Evolutionary conservation across 495 filamentous ascomycete species (phyloP).

Genomic region (Hypoxylon rickii): DNA sequence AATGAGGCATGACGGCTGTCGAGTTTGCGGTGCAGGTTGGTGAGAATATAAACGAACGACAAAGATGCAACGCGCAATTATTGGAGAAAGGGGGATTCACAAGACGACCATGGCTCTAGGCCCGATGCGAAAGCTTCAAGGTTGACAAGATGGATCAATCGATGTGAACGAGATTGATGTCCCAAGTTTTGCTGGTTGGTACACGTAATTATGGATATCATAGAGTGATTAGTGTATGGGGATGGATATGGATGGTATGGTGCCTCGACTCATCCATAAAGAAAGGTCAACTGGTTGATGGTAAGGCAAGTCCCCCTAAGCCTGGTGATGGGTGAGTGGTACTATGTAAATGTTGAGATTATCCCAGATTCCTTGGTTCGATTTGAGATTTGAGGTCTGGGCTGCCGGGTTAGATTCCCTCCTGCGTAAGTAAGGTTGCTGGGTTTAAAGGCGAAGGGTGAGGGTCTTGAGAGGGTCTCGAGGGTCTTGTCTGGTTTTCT

Average conservation of each 20-base stretch:
- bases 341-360: too few relatives aligned
- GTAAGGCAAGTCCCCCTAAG: too few relatives aligned
- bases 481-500: too few relatives aligned
- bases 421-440: background rate
- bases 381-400: background rate
- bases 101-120: constrained; percentile 35
- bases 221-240: background rate
- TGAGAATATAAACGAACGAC: constrained; percentile 36
- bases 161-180: background rate
- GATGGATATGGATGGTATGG: too few relatives aligned
- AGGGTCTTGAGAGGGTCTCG: constrained; percentile 20
- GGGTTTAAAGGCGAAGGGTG: background rate
- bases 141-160: constrained; percentile 4
- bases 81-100: constrained; percentile 13
- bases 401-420: too few relatives aligned
- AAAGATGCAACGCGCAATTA: constrained; percentile 27
- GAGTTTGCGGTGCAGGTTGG: constrained; percentile 32
- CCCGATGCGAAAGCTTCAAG: background rate
- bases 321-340: too few relatives aligned
- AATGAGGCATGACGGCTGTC: constrained; percentile 44
- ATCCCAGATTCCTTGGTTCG: too few relatives aligned
- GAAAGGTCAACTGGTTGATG: too few relatives aligned
- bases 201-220: constrained; percentile 6
- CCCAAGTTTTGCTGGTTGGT: constrained; percentile 8
- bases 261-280: constrained; percentile 22